phyloP scores from a whole-genome alignment of 257 asterid genomes.

The Gentiana macrophylla region DNA sequence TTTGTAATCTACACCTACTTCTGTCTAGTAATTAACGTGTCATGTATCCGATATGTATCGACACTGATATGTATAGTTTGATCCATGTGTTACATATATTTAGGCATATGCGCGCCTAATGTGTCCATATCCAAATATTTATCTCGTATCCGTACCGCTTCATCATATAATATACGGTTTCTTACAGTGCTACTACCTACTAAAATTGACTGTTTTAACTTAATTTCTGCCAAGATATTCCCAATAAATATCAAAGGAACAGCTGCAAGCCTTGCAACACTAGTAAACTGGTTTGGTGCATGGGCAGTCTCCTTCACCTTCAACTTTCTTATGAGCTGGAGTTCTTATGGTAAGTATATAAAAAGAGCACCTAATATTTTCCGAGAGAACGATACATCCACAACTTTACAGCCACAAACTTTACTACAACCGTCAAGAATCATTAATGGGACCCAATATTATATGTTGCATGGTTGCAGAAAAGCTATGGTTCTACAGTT shows the following conservation, averaged over 20 bases:
- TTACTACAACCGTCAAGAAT: too few species aligned
- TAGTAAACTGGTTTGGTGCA: conserved; percentile 93
- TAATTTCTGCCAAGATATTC: conserved; percentile 43
- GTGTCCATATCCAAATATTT: neutral
- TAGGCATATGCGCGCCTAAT: too few species aligned
- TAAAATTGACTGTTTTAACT: conserved; percentile 4
- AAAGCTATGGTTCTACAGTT: too few species aligned
- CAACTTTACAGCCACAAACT: too few species aligned
- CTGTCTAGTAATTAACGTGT: neutral
- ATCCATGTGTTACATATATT: too few species aligned
- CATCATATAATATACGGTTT: neutral
- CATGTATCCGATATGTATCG: too few species aligned
- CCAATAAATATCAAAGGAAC: conserved; percentile 90
- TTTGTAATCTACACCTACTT: neutral
- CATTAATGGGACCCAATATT: too few species aligned
- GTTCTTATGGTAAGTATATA: conserved; percentile 47
- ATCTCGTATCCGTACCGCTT: too few species aligned
- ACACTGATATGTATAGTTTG: too few species aligned
- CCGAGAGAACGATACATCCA: too few species aligned
- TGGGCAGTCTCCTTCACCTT: conserved; percentile 89
- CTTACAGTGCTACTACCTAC: neutral
- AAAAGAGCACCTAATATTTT: too few species aligned
- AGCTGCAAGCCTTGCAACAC: conserved; percentile 89
- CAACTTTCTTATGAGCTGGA: conserved; percentile 90
- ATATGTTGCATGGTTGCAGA: too few species aligned